Percentiles rank a stretch among this genome's conserved stretches.
These are phyloP conservation scores for Porphyrellus cyaneotinctus DNA, from an alignment of 768 basidiomycete genomes.

Conservation along the genomic window DNA sequence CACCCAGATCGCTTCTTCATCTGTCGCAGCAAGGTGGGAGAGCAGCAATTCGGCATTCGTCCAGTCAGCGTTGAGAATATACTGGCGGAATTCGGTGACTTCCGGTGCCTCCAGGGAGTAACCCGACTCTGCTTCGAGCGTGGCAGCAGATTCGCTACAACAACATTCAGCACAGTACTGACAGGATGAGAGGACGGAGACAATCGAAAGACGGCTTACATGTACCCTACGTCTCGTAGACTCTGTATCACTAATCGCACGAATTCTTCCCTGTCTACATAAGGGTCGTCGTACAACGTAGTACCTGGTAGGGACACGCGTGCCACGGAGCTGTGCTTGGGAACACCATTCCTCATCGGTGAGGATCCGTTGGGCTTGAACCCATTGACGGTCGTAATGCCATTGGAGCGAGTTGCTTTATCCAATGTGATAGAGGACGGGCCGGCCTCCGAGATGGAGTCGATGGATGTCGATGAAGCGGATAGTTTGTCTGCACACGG, in stretches of 20 bases:
- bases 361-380: slow-evolving; percentile 36
- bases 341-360: slow-evolving; percentile 44
- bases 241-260: slow-evolving; percentile 86
- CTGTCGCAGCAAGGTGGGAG: slow-evolving; percentile 60
- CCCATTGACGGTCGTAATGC: slow-evolving; percentile 42
- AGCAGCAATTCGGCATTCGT: slow-evolving; percentile 69
- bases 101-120: slow-evolving; percentile 76
- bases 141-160: slow-evolving; percentile 78
- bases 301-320: slow-evolving; percentile 69
- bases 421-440: slow-evolving; percentile 46
- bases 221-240: slow-evolving; percentile 81
- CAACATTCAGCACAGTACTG: slow-evolving; percentile 10
- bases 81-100: slow-evolving; percentile 75
- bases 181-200: slow-evolving; percentile 8
- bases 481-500: slow-evolving; percentile 49
- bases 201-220: slow-evolving; percentile 38
- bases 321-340: slow-evolving; percentile 50
- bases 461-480: slow-evolving; percentile 42
- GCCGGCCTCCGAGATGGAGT: slow-evolving; percentile 44
- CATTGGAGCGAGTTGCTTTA: slow-evolving; percentile 30
- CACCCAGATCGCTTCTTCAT: slow-evolving; percentile 69
- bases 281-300: slow-evolving; percentile 72
- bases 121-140: slow-evolving; percentile 90
- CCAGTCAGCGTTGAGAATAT: slow-evolving; percentile 81
- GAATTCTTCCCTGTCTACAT: slow-evolving; percentile 85